phyloP scores from a whole-genome alignment of 352 stramenopile species.

The Pelagophyceae sp. region DNA sequence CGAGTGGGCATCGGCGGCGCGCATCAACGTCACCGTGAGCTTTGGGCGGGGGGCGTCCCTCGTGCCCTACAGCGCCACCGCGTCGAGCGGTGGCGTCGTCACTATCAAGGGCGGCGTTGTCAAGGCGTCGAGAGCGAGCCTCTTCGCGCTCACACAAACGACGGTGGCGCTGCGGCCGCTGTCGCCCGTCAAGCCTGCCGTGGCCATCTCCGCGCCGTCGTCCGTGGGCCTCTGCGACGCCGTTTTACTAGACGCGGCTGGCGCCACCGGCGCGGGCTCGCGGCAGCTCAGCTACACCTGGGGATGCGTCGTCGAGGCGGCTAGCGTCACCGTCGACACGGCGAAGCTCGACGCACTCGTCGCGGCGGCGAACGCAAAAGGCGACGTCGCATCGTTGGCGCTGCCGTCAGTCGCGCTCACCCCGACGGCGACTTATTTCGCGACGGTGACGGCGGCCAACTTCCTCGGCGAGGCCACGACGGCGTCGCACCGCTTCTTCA shows the following conservation, averaged over 20 bases:
- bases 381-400: not conserved
- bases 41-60: not conserved
- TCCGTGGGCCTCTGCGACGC: conserved; percentile 6
- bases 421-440: not conserved
- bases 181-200: not conserved
- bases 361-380: not conserved
- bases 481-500: not conserved
- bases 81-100: not conserved
- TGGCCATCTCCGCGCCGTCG: not conserved
- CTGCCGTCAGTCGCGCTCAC: not conserved
- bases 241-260: not conserved
- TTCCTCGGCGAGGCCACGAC: conserved; percentile 9
- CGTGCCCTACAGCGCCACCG: not conserved
- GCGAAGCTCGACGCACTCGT: not conserved
- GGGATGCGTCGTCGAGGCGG: not conserved
- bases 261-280: conserved; percentile 10
- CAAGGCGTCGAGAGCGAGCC: not conserved
- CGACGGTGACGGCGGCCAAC: not conserved
- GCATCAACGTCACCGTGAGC: not conserved
- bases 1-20: not conserved
- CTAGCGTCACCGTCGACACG: not conserved
- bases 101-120: not conserved
- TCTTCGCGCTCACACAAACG: not conserved
- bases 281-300: not conserved
- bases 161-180: not conserved